These are phyloP conservation scores for Biscutella laevigata DNA, from an alignment of 441 rosid genomes.

Conservation along the genomic window DNA sequence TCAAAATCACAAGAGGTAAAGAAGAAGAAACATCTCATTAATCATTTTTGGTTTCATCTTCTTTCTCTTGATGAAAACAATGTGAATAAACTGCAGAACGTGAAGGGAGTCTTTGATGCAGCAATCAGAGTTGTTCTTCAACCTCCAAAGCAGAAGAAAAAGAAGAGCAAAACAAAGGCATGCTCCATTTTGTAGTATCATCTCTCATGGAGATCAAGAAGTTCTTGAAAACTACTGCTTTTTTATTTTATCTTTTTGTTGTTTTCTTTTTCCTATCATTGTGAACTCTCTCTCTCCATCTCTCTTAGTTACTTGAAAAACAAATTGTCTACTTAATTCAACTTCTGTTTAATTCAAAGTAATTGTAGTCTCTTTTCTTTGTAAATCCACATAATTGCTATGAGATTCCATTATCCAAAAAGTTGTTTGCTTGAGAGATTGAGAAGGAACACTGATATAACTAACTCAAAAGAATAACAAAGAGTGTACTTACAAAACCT, in stretches of 20 bases:
- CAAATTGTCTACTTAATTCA: constrained; percentile 1
- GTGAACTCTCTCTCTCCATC: constrained; percentile 1
- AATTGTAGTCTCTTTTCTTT: background rate
- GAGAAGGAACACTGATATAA: background rate
- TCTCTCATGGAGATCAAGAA: constrained; percentile 12
- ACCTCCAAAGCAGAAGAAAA: constrained; percentile 67
- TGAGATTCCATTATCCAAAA: too few species aligned
- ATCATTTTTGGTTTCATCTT: background rate
- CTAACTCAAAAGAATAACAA: constrained; percentile 13
- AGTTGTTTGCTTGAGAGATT: too few species aligned
- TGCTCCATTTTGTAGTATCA: constrained; percentile 62
- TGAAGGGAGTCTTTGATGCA: constrained; percentile 68
- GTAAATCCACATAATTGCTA: too few species aligned
- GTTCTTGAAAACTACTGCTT: constrained; percentile 7
- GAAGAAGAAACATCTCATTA: background rate
- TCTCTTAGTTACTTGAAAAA: constrained; percentile 11
- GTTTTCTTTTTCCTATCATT: constrained; percentile 16
- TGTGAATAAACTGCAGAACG: constrained; percentile 41
- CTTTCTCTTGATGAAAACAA: constrained; percentile 4
- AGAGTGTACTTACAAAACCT: constrained; percentile 15
- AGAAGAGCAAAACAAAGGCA: constrained; percentile 62
- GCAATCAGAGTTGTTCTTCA: constrained; percentile 73
- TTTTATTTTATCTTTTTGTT: constrained; percentile 1
- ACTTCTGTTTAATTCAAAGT: constrained; percentile 4
- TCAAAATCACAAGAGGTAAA: constrained; percentile 66